These are phyloP conservation scores for Cicer cuneatum DNA, from an alignment of 306 rosid species.

Conservation along the genomic window DNA sequence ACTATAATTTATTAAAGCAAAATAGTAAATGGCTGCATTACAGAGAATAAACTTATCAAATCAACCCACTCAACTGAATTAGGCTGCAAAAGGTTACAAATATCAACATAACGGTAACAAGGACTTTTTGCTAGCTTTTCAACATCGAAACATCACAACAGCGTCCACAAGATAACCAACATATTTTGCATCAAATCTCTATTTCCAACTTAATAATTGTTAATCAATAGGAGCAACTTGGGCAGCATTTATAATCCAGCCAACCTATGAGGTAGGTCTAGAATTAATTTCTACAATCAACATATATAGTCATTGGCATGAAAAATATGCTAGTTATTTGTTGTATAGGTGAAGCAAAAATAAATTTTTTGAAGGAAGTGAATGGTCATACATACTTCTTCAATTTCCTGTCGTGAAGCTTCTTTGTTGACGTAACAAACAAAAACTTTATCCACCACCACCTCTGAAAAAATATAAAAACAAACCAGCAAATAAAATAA, in stretches of 20 bases:
- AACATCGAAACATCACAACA: conserved; percentile 34
- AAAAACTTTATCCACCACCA: conserved; percentile 65
- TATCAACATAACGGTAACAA: conserved; percentile 6
- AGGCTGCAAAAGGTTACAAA: conserved; percentile 37
- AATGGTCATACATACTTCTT: conserved; percentile 65
- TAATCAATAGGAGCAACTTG: conserved; percentile 16
- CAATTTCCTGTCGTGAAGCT: conserved; percentile 71
- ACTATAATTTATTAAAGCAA: conserved; percentile 23
- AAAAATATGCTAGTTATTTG: conserved; percentile 36
- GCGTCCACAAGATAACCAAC: conserved; percentile 28
- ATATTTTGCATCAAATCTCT: conserved; percentile 14
- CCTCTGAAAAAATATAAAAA: conserved; percentile 53
- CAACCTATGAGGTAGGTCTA: conserved; percentile 30
- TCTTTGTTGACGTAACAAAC: conserved; percentile 66
- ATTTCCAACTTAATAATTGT: conserved; percentile 10
- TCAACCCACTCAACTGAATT: conserved; percentile 33
- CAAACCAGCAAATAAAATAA: conserved; percentile 37
- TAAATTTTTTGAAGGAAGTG: conserved; percentile 35
- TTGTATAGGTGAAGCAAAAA: conserved; percentile 41
- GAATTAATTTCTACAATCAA: conserved; percentile 32
- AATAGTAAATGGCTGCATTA: conserved; percentile 15
- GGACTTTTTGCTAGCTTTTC: conserved; percentile 28
- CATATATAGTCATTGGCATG: conserved; percentile 32
- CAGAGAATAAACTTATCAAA: conserved; percentile 36
- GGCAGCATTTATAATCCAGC: conserved; percentile 31